Evolutionary conservation across 2,329 filamentous ascomycete species (phyloP).

Genomic region (Alternaria viburni): DNA sequence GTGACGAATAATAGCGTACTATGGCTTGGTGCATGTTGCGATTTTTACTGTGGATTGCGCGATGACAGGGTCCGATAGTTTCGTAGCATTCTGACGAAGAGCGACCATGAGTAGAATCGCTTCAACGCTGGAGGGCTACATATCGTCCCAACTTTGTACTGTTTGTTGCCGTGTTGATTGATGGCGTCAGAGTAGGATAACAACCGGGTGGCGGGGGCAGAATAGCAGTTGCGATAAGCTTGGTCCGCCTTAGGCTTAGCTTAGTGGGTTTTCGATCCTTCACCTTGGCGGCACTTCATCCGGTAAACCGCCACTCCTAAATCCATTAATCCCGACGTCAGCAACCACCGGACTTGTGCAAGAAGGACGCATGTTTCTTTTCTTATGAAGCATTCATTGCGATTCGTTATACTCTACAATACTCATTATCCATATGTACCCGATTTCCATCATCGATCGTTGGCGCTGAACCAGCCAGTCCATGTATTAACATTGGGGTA

Average conservation of each 20-base stretch:
- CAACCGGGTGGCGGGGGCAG: slow-evolving; percentile 6
- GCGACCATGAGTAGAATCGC: not conserved
- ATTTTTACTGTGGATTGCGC: slow-evolving; percentile 15
- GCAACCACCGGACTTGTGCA: not conserved
- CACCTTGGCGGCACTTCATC: slow-evolving; percentile 2
- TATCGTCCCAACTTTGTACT: not conserved
- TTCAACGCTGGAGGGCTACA: not conserved
- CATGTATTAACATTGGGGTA: slow-evolving; percentile 1
- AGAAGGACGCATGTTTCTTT: not conserved
- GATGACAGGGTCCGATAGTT: slow-evolving; percentile 9
- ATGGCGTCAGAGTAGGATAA: not conserved
- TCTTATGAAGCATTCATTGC: not conserved
- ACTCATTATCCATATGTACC: slow-evolving; percentile 1
- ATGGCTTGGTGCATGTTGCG: slow-evolving; percentile 17
- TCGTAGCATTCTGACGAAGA: not conserved
- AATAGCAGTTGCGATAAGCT: slow-evolving; percentile 2
- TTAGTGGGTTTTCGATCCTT: not conserved
- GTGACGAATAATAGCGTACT: slow-evolving; percentile 1
- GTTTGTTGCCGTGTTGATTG: not conserved
- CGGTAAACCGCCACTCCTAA: not conserved
- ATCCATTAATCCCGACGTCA: not conserved
- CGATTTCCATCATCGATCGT: not conserved
- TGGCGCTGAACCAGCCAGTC: slow-evolving; percentile 22
- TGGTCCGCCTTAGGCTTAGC: not conserved
- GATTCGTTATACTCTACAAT: slow-evolving; percentile 3